A percentile compares a stretch with the other conserved stretches of the same genome.
phyloP scores from a whole-genome alignment of 495 filamentous ascomycete genomes.

The Xylaria intraflava region DNA sequence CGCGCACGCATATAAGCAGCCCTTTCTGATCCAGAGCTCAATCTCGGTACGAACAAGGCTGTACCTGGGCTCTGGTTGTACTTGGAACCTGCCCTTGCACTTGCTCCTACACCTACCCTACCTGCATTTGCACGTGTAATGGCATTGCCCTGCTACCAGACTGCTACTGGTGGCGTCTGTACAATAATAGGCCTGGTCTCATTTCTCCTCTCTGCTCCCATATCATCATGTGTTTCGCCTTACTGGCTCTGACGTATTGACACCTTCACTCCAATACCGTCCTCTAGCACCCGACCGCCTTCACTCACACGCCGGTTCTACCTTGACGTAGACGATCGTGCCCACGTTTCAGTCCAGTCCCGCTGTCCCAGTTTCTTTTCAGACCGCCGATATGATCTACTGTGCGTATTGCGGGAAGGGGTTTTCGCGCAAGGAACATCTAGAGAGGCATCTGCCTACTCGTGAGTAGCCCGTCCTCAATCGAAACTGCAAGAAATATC shows the following conservation, averaged over 20 bases:
- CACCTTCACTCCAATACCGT: neutral
- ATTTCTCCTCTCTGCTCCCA: neutral
- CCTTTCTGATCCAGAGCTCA: neutral
- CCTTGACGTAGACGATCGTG: neutral
- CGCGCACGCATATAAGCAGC: neutral
- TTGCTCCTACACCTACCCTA: neutral
- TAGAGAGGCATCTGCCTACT: constrained; percentile 55
- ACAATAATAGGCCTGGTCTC: too few relatives aligned
- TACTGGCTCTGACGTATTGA: neutral
- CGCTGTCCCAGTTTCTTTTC: neutral
- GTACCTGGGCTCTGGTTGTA: too few relatives aligned
- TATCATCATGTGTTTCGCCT: neutral
- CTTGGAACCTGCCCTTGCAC: too few relatives aligned
- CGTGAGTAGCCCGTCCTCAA: constrained; percentile 38
- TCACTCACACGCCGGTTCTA: neutral
- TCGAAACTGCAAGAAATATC: neutral
- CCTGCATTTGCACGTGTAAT: neutral
- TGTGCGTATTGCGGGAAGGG: constrained; percentile 58
- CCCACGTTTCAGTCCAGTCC: neutral
- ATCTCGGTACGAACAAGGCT: neutral
- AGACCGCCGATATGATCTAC: constrained; percentile 47
- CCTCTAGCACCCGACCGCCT: neutral
- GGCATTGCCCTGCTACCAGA: neutral
- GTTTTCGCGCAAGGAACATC: constrained; percentile 61
- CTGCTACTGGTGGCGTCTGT: neutral